Percentiles rank a stretch among this genome's conserved stretches.
These are phyloP conservation scores for Candida mattraensis DNA, from an alignment of 805 yeast genomes.

Conservation along the genomic window DNA sequence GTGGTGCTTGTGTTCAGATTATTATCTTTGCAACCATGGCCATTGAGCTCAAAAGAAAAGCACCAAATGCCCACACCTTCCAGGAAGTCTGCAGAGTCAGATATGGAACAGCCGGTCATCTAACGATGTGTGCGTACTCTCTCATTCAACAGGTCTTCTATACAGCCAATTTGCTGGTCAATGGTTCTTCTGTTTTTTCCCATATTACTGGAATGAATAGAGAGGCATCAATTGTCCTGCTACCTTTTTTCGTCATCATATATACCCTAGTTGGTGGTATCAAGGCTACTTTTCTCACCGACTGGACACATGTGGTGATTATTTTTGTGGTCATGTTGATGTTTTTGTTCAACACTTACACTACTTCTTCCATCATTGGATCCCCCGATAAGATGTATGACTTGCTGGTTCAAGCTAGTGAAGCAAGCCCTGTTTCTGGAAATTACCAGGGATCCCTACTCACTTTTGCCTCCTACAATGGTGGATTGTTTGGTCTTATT, in stretches of 20 bases:
- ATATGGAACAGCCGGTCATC: conserved; percentile 33
- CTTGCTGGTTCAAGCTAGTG: conserved; percentile 30
- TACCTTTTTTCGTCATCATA: conserved; percentile 38
- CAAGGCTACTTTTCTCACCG: conserved; percentile 41
- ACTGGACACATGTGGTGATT: conserved; percentile 39
- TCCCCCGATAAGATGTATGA: conserved; percentile 38
- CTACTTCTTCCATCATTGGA: conserved; percentile 33
- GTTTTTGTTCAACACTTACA: conserved; percentile 30
- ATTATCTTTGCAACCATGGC: conserved; percentile 34
- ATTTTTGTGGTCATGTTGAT: conserved; percentile 33
- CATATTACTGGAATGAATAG: conserved; percentile 35
- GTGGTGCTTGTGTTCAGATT: conserved; percentile 37
- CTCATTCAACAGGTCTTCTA: conserved; percentile 30
- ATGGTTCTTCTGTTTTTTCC: conserved; percentile 36
- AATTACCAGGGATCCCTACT: conserved; percentile 24
- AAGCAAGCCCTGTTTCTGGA: conserved; percentile 19
- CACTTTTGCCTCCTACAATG: conserved; percentile 30
- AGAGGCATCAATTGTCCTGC: conserved; percentile 35
- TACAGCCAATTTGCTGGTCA: conserved; percentile 35
- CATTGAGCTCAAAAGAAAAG: conserved; percentile 35
- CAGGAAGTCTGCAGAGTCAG: conserved; percentile 35
- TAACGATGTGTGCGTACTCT: conserved; percentile 28
- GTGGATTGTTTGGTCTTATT: conserved; percentile 30
- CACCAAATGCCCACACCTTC: conserved; percentile 38
- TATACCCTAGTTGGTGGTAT: conserved; percentile 42